Evolutionary conservation across 2,329 filamentous ascomycete species (phyloP), one percentile per base, ranked within the genome.

Genomic region (Pseudocercospora musae): DNA sequence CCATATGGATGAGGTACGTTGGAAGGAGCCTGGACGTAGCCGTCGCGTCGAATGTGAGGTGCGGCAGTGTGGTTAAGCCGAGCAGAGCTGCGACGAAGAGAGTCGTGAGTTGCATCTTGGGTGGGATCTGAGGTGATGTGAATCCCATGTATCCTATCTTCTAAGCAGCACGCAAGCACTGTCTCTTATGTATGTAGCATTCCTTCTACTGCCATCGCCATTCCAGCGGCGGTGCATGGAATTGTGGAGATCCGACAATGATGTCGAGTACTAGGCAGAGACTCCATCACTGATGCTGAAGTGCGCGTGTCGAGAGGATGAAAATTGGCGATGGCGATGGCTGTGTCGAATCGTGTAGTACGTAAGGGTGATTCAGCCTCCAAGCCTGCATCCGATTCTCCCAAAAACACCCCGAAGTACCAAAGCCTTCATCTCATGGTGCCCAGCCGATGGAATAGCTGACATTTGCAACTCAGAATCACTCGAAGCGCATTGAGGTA

Each of bases 11-110:
- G 27, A 4, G 42, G 23, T 9, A 7, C 25, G 25, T 58, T 13
- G 6, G 27, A 13, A 21, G 56, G 23, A 11, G 42, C 56, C 18
- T 58, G 2, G 13, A 58, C 46, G 15, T 58, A 9, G 44, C 27
- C 42, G 18, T 58, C 23, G n/a, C 44, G 42, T 49, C 57, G 42
- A 18, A 58, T 25, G 44, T 58, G 57, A 23, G 44, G 40, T 31
- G 21, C 31, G 13, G 56, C 44, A 11, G n/a, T n/a, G 23, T 25
- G 4, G 57, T 25, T n/a, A 58, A 9, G 23, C 40, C 27, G 10
- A 37, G n/a, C n/a, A 50, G 25, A 11, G 23, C 42, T 2, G 25
- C 29, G 31, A 25, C 31, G 27, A 33, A 21, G 20, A 50, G 48
- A n/a, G 29, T 50, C 10, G 23, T 50, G 48, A 50, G 23, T 27